Evolutionary conservation across 2,329 filamentous ascomycete species (phyloP), one percentile per base, ranked within the genome.

Genomic region (Aureobasidium melanogenum): DNA sequence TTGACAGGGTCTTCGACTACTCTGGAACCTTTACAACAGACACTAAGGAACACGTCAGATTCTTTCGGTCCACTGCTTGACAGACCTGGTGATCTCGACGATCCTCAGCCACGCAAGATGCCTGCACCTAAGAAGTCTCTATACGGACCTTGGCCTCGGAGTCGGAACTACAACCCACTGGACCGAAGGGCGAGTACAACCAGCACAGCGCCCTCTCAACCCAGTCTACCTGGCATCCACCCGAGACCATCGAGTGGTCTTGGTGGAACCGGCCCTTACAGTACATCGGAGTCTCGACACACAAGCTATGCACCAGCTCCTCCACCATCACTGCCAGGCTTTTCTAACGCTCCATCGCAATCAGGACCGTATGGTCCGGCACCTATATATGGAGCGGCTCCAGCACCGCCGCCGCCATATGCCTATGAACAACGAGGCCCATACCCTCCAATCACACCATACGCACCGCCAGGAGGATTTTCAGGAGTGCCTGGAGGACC

Each of bases 101-200:
- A 17, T 4, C 15, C 17, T 9, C 46, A 41, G 24, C 32, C 32
- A 32, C 39, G 46, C 9, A 62, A 62, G 54, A 32, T 22, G 34
- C 43, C 36, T 28, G 46, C 61, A 34, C 61, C 61, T 17, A 62
- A 62, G 47, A 57, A 48, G 17, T 62, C 61, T 32, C 15, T 62
- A 14, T 57, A 46, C 50, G 54, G 54, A 24, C 47, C 52, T 41
- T 62, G 52, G 52, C 61, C 61, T 32, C 43, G 61, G 4, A 59
- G 55, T 26, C 34, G 55, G 17, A 58, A 58, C n/a, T 62, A 62
- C 30, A 56, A 54, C 26, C 60, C 60, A 14, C 19, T 54, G 30
- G 59, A 61, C n/a, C 24, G 59, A 30, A 39, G 59, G 39, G 30
- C 50, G 7, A 61, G 59, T n/a, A 55, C 59, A 10, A 55, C 59